Evolutionary conservation across 805 yeast genomes (phyloP).

Genomic region (Clavispora asparagi): DNA sequence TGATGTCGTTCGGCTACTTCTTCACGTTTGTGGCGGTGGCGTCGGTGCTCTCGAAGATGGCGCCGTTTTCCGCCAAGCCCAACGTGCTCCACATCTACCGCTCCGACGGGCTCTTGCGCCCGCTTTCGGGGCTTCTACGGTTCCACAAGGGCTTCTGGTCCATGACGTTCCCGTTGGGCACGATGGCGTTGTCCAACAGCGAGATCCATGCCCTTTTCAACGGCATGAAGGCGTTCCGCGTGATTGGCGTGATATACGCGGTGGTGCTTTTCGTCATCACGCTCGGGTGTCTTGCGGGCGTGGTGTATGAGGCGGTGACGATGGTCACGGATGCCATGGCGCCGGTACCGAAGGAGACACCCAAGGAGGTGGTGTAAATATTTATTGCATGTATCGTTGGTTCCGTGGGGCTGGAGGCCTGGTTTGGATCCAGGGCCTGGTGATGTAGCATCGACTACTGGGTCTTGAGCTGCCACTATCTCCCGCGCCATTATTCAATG

Average conservation of each 20-base stretch:
- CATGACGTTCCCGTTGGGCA: constrained; percentile 86
- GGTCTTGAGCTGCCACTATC: no score
- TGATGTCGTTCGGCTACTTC: constrained; percentile 55
- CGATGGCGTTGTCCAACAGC: constrained; percentile 52
- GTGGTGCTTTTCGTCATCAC: constrained; percentile 43
- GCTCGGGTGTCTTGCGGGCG: constrained; percentile 29
- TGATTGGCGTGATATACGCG: constrained; percentile 59
- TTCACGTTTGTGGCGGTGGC: constrained; percentile 33
- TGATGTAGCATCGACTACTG: no score
- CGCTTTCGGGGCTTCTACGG: constrained; percentile 15
- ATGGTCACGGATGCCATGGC: constrained; percentile 6
- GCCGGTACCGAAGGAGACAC: constrained; percentile 5
- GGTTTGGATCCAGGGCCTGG: no score
- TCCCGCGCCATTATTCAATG: no score
- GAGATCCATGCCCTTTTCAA: constrained; percentile 34
- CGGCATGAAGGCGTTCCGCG: constrained; percentile 53
- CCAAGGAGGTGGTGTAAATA: constrained; percentile 5
- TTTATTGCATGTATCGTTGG: neutral
- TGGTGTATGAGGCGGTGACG: constrained; percentile 15
- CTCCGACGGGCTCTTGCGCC: constrained; percentile 3
- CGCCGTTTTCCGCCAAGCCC: constrained; percentile 28
- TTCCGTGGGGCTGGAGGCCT: no score
- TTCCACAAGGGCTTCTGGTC: constrained; percentile 53
- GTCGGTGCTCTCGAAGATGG: constrained; percentile 38
- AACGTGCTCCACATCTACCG: constrained; percentile 18